Evolutionary conservation across 1,284 basidiomycete species (phyloP).

Genomic region (Athelia sp.): DNA sequence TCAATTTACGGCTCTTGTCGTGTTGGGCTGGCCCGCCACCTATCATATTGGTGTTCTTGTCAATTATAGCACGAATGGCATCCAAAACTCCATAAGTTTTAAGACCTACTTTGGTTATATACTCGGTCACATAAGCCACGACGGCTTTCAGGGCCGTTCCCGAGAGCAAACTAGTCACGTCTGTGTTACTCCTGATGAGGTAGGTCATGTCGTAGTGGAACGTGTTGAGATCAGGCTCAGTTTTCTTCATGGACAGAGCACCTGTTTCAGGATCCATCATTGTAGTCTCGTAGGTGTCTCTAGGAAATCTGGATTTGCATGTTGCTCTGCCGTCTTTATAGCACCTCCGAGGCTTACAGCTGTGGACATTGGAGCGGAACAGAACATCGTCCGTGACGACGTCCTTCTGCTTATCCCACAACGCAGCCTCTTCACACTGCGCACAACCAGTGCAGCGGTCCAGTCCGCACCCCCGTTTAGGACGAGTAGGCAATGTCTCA

Average conservation of each 20-base stretch:
- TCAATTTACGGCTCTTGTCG: slow-evolving; percentile 20
- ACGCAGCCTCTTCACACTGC: too few species aligned
- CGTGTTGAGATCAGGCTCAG: slow-evolving; percentile 29
- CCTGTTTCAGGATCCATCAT: slow-evolving; percentile 21
- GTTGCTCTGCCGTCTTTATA: slow-evolving; percentile 12
- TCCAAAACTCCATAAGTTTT: slow-evolving; percentile 32
- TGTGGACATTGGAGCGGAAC: slow-evolving; percentile 11
- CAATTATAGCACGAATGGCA: slow-evolving; percentile 19
- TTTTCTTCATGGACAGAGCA: slow-evolving; percentile 24
- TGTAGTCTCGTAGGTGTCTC: slow-evolving; percentile 11
- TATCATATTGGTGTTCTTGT: slow-evolving; percentile 16
- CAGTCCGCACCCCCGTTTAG: too few species aligned
- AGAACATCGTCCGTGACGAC: slow-evolving; percentile 17
- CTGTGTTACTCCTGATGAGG: slow-evolving; percentile 28
- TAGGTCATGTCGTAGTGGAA: slow-evolving; percentile 24
- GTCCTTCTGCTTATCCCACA: too few species aligned
- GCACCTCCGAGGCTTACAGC: slow-evolving; percentile 4
- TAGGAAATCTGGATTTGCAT: slow-evolving; percentile 24
- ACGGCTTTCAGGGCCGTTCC: slow-evolving; percentile 32
- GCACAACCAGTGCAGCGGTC: slow-evolving; percentile 7
- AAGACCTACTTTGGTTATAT: slow-evolving; percentile 30
- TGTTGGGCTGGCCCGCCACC: slow-evolving; percentile 2
- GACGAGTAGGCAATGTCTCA: neutral
- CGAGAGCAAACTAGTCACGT: slow-evolving; percentile 28
- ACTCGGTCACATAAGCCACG: slow-evolving; percentile 33